These are phyloP conservation scores for Agrostemma githago DNA, from an alignment of 148 eudicot genomes.

Conservation along the genomic window DNA sequence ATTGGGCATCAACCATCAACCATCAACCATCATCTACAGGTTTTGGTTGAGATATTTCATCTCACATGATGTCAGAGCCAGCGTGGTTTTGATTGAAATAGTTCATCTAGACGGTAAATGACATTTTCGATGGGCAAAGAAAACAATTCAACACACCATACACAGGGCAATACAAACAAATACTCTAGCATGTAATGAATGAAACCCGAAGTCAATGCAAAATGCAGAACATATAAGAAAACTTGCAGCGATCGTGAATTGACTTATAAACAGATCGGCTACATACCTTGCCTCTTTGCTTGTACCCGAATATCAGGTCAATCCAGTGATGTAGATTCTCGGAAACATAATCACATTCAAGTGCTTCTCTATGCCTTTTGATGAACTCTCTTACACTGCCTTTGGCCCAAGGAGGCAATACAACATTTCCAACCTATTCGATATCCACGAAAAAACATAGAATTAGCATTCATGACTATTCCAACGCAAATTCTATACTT, in stretches of 20 bases:
- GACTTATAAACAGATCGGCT: conserved; percentile 6
- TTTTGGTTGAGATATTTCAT: too few species aligned
- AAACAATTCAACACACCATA: not conserved
- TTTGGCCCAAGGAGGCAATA: conserved; percentile 94
- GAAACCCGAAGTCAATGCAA: not conserved
- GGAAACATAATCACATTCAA: conserved; percentile 94
- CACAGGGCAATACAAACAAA: not conserved
- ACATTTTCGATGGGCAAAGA: not conserved
- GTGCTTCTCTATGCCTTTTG: conserved; percentile 86
- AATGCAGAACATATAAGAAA: not conserved
- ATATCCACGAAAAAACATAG: not conserved
- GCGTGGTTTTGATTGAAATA: too few species aligned
- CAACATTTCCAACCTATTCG: conserved; percentile 74
- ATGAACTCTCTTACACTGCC: conserved; percentile 94
- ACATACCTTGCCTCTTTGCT: conserved; percentile 96
- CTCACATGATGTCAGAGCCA: too few species aligned
- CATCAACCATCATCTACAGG: too few species aligned
- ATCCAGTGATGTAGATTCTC: conserved; percentile 98
- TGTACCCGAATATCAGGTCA: conserved; percentile 89
- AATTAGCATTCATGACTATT: not conserved
- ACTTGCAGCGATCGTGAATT: not conserved
- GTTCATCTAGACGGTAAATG: not conserved
- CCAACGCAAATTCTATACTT: too few species aligned
- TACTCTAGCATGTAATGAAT: not conserved
- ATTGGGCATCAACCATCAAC: too few species aligned